Evolutionary conservation across 257 asterid genomes (phyloP), one percentile per base, ranked within the genome.

Genomic region (Solanum pimpinellifolium): DNA sequence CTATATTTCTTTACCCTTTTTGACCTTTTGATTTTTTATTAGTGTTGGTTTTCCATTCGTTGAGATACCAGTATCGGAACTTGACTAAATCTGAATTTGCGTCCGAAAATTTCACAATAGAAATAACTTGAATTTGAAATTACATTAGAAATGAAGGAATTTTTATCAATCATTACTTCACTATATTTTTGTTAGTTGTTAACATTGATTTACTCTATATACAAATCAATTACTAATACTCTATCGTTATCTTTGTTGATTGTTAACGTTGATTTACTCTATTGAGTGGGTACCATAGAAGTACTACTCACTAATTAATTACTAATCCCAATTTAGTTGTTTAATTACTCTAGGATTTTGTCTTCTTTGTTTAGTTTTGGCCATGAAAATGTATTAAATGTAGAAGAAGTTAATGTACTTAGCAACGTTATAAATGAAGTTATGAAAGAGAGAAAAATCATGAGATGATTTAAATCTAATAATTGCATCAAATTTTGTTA

Each of bases 51-150:
- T 59, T 2, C 2, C 25, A 9, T 13, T 20, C 9, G 66, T 3
- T 59, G 27, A 20, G 12, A 9, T 59, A 59, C 0, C 27, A 59
- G 4, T 8, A 59, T 8, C 21, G 66, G 0, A 0, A 1, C 5
- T 20, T 25, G 13, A 59, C 6, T 59, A 59, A 59, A 59, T 59
- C 11, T 21, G 0, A 59, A 21, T 21, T 59, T 59, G 1, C 25
- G 0, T 21, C 0, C 0, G 0, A 0, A 21, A 21, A 60, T 4
- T 9, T 59, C 12, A 20, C 0, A 0, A 20, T 8, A 9, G 1
- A 20, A 3, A 59, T 9, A 12, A 20, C 2, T 56, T 4, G 1
- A 59, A 59, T 2, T 9, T 0, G 0, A 59, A 20, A 20, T 59
- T 1, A 8, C n/a, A 59, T 59, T 10, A 60, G 23, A 60, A 60